Base-by-base conservation (phyloP, 106 monocot species). In the Posidonia australis region DNA sequence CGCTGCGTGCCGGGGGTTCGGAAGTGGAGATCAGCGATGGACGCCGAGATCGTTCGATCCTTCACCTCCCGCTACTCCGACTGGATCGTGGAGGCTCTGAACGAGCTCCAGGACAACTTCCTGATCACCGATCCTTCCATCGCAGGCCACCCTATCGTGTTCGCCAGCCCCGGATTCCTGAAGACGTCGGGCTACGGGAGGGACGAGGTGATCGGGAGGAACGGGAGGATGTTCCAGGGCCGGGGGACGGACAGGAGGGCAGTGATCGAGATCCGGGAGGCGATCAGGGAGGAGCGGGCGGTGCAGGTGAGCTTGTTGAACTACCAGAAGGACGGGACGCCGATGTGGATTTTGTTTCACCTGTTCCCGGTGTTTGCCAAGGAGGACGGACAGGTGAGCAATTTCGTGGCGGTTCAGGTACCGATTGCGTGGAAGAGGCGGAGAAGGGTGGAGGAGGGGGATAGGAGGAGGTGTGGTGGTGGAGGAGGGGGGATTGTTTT, bases 121-220 rank as follows among this genome's bases (percentile, higher is more conserved):
- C 67, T 98, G 19, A 77, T 98, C 59, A 85, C 96, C 41, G 96
- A 98, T 60, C 96, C 96, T 0, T 58, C 30, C 29, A 70, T 87
- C 44, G 13, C 84, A 42, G 80, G 82, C 43, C 90, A 98, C 65
- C 96, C 96, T 5, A 91, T 98, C 74, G 90, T 98, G 51, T 98
- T 85, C 75, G 96, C 87, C 18, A 83, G 82, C 81, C 74, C 67
- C 2, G 82, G 81, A 10, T 91, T 98, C 76, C 80, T 87, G 22
- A 28, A 65, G 53, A 72, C 85, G 71, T 77, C 81, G 0, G 90
- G 90, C 0, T 98, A 84, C 75, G 32, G 70, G n/a, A 22, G 13
- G 5, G 74, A 67, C 1, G 90, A 90, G 59, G 72, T 98, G 11
- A n/a, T 96, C 28, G 96, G 96, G 42, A 70, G 67, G 74, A 87